Evolutionary conservation across 192 early-diverging fungal species (phyloP).

Genomic region (Mortierella antarctica): DNA sequence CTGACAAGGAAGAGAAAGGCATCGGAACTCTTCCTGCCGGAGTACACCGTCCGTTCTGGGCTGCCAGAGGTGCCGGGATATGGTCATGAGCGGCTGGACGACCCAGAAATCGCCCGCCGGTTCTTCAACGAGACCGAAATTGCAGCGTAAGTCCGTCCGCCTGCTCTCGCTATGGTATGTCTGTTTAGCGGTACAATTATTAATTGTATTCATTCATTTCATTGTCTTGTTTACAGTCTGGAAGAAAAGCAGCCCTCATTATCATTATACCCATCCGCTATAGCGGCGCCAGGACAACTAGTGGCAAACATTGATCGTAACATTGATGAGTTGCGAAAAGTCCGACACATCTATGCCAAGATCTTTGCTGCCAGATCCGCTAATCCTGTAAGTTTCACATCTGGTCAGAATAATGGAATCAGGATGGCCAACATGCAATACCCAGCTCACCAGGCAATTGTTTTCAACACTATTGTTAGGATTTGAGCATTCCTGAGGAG

Average conservation of each 20-base stretch:
- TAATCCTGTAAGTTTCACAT: conserved; percentile 43
- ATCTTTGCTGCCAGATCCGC: conserved; percentile 52
- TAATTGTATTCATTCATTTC: neutral
- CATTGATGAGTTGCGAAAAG: conserved; percentile 54
- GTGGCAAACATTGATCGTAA: conserved; percentile 56
- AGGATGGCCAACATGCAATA: neutral
- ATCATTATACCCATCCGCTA: conserved; percentile 56
- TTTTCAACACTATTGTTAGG: conserved; percentile 7
- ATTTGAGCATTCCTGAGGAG: conserved; percentile 27
- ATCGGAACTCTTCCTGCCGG: conserved; percentile 59
- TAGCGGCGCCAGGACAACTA: conserved; percentile 51
- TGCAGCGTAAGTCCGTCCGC: conserved; percentile 20
- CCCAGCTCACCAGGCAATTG: neutral
- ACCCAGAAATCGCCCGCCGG: conserved; percentile 25
- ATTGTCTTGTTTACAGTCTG: conserved; percentile 7
- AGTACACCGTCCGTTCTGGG: conserved; percentile 58
- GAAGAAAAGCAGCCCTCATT: conserved; percentile 41
- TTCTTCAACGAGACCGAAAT: conserved; percentile 49
- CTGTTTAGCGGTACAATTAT: neutral
- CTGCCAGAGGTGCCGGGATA: conserved; percentile 53
- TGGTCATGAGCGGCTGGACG: conserved; percentile 15
- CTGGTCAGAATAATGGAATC: neutral
- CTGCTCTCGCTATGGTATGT: neutral
- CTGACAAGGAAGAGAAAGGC: conserved; percentile 46
- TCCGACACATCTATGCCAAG: conserved; percentile 58